Base-by-base conservation (phyloP, 2,329 filamentous ascomycete genomes). In the Fusarium tuaranense region DNA sequence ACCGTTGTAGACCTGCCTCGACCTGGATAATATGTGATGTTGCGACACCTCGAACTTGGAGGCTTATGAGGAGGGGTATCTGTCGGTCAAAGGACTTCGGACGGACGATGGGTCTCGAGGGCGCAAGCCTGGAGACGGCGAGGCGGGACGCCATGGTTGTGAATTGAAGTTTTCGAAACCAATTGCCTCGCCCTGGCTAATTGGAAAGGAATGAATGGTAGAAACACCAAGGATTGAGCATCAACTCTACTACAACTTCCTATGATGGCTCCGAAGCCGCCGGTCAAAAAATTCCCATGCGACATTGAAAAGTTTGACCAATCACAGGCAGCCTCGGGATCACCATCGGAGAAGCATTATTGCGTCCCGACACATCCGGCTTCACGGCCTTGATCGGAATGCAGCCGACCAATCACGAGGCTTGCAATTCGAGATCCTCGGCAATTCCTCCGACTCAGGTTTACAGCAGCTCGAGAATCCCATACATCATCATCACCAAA, bases 391-490 rank as follows among this genome's bases (percentile, higher is more conserved):
- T 74, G 65, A 64, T 71, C 76, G 79, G 78, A 74, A 79, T 62
- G 63, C 38, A 38, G 13, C 44, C 71, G 79, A 69, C 87, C 87
- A 88, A 88, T 88, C 81, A 85, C 67, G 76, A 69, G 75, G 70
- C 75, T 79, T 74, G 77, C 81, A 86, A 84, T 88, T 86, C 81
- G 73, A 82, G 81, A 84, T 85, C 86, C 87, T 88, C 87, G 87
- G 87, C 85, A 88, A 88, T 87, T 66, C 69, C 65, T 74, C 71
- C 75, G 71, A 72, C 74, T 75, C 75, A 63, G 73, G 65, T 75
- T 73, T 70, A 73, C 62, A 53, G 48, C 27, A 22, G 6, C 18
- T 27, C 18, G 48, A 48, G 67, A 70, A 73, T 70, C 68, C 59
- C 55, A 73, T 69, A 69, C 77, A 78, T 77, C 78, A 79, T 78